Percentiles rank a stretch among this genome's conserved stretches.
phyloP scores from a whole-genome alignment of 2,329 filamentous ascomycete species.

The Albifimbria verrucaria region DNA sequence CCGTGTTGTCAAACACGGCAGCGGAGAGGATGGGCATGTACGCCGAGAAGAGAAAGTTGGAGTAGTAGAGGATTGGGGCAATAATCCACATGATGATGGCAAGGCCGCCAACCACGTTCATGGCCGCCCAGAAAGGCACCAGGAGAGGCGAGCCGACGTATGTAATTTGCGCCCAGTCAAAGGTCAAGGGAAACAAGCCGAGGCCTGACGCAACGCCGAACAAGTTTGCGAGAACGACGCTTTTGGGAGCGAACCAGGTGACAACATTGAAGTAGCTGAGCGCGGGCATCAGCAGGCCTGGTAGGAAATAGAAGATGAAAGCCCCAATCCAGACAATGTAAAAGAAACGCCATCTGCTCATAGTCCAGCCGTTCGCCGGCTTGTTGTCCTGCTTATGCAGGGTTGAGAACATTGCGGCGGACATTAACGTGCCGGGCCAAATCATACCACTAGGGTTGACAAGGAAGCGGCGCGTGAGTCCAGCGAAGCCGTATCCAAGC shows the following conservation, averaged over 20 bases:
- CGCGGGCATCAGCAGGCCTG: conserved; percentile 77
- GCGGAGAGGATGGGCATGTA: conserved; percentile 86
- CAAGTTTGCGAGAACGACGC: conserved; percentile 80
- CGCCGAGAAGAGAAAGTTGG: conserved; percentile 73
- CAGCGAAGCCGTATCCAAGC: conserved; percentile 81
- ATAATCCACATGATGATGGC: conserved; percentile 82
- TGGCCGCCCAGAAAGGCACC: conserved; percentile 81
- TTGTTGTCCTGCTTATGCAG: conserved; percentile 83
- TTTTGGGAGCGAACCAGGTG: conserved; percentile 85
- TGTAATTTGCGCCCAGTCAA: conserved; percentile 89
- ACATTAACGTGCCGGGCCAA: conserved; percentile 86
- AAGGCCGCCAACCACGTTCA: conserved; percentile 79
- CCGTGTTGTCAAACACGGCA: conserved; percentile 82
- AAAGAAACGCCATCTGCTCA: conserved; percentile 83
- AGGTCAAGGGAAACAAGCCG: conserved; percentile 79
- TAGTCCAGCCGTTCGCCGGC: conserved; percentile 75
- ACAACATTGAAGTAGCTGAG: conserved; percentile 86
- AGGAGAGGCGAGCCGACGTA: conserved; percentile 82
- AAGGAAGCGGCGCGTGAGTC: conserved; percentile 74
- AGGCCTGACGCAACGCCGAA: conserved; percentile 84
- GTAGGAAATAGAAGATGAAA: conserved; percentile 81
- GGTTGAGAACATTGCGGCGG: conserved; percentile 84
- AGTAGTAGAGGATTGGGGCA: conserved; percentile 77
- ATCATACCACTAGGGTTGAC: conserved; percentile 87
- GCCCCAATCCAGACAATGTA: conserved; percentile 66